Base-by-base conservation (phyloP, 768 basidiomycete species). In the Leucosporidium creatinivorum region DNA sequence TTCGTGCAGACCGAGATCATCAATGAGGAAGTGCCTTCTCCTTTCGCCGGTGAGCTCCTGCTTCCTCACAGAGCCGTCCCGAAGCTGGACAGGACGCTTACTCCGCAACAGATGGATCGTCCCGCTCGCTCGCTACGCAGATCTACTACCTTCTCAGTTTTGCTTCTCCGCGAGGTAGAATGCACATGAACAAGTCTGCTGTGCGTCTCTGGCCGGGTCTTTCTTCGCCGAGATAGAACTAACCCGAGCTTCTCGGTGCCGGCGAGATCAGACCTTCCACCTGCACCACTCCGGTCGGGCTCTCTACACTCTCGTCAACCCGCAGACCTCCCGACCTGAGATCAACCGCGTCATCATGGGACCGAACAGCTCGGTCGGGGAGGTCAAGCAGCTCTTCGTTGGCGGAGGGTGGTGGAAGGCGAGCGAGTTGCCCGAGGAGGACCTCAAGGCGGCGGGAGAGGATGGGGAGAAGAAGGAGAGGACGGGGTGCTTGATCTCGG, bases 401-500 rank as follows among this genome's bases (percentile, higher is more conserved):
- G 74, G 61, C 25, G 69, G 69, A 0, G 69, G 72, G 69, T n/a
- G 78, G 77, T 73, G 78, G 77, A 74, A 79, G 77, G 78, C 78
- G 5, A 73, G 70, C 51, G 77, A 80, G 58, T 70, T 78, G 33
- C 78, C 76, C 4, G 65, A 73, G 10, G 78, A 79, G 58, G 78
- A 78, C 66, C 63, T 77, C 3, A 61, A 58, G 18, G 56, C 28
- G 56, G 56, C 56, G 31, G 51, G 51, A n/a, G 51, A 31, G 31
- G 18, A 30, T 15, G 17, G 7, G n/a, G 73, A 44, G 19, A 75
- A 80, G 47, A n/a, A 60, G 65, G 74, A 78, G 55, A 65, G 49
- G 44, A 77, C 78, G 0, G 81, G 84, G 7, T 84, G 84, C 69
- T 75, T 86, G 63, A 84, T 86, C 69, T 83, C 81, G 23, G 84